A percentile compares a stretch with the other conserved stretches of the same genome.
Conservation (phyloP, 1,139 yeast genomes). For the Yamadazyma conglobata region DNA sequence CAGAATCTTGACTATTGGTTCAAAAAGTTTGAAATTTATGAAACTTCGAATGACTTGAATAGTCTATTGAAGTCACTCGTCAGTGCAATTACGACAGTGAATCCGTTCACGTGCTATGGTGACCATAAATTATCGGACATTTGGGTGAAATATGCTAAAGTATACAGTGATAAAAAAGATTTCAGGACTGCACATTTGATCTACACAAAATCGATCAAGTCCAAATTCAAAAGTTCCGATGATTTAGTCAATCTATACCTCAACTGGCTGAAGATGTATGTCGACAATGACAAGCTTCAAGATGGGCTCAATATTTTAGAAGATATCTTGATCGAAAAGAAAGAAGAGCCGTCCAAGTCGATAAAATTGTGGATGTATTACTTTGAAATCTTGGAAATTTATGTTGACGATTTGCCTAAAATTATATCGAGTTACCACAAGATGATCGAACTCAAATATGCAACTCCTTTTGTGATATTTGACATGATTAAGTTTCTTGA, state of each 20-base stretch:
- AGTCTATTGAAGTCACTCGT: slow-evolving; percentile 57
- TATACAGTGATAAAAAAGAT: slow-evolving; percentile 58
- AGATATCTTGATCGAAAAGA: slow-evolving; percentile 35
- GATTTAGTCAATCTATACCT: slow-evolving; percentile 70
- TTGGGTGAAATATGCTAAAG: slow-evolving; percentile 69
- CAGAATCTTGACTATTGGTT: slow-evolving; percentile 70
- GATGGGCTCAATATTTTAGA: slow-evolving; percentile 54
- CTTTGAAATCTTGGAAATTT: slow-evolving; percentile 68
- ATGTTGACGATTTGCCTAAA: slow-evolving; percentile 30
- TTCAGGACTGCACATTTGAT: slow-evolving; percentile 61
- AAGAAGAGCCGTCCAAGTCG: slow-evolving; percentile 44
- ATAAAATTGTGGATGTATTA: slow-evolving; percentile 70
- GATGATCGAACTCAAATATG: slow-evolving; percentile 58
- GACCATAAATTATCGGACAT: slow-evolving; percentile 43
- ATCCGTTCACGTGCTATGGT: slow-evolving; percentile 53
- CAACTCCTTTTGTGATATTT: slow-evolving; percentile 65
- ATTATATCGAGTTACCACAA: slow-evolving; percentile 50
- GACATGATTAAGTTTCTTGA: slow-evolving; percentile 66
- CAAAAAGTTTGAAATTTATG: slow-evolving; percentile 42
- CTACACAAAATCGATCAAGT: slow-evolving; percentile 62
- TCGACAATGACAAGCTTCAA: slow-evolving; percentile 40
- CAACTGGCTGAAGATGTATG: slow-evolving; percentile 68
- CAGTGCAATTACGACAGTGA: slow-evolving; percentile 62
- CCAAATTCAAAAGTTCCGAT: slow-evolving; percentile 59
- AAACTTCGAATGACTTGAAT: slow-evolving; percentile 26